Evolutionary conservation across 148 eudicot genomes (phyloP).

Genomic region (Simmondsia chinensis): DNA sequence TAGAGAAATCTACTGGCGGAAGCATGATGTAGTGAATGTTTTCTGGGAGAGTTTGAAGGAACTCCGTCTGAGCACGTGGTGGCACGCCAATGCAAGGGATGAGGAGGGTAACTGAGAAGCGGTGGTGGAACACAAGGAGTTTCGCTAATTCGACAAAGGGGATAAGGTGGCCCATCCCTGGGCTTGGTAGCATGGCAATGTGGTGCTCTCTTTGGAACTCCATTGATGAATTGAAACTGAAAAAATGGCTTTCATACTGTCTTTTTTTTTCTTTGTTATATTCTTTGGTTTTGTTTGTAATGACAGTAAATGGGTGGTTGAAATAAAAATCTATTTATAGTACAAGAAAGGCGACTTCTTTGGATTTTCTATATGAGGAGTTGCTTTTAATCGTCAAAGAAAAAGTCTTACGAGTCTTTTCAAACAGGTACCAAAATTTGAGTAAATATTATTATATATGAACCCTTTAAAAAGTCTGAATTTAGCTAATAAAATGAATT

Average conservation of each 20-base stretch:
- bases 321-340: too few relatives aligned
- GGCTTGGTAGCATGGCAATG: constrained; percentile 35
- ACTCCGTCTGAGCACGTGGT: constrained; percentile 9
- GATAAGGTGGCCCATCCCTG: constrained; percentile 72
- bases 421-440: too few relatives aligned
- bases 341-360: too few relatives aligned
- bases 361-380: too few relatives aligned
- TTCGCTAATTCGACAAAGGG: constrained; percentile 44
- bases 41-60: constrained; percentile 27
- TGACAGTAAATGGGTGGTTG: too few relatives aligned
- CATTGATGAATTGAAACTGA: too few relatives aligned
- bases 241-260: too few relatives aligned
- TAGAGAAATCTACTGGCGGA: constrained; percentile 21
- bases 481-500: too few relatives aligned
- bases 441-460: too few relatives aligned
- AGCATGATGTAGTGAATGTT: constrained; percentile 17
- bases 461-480: too few relatives aligned
- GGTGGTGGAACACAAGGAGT: constrained; percentile 26
- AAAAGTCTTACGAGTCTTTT: too few relatives aligned
- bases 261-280: background rate
- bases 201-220: constrained; percentile 9
- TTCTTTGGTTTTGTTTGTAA: background rate
- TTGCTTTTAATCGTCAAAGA: too few relatives aligned
- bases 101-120: constrained; percentile 26
- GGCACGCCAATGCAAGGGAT: constrained; percentile 23